phyloP scores from a whole-genome alignment of 2,329 filamentous ascomycete genomes.

The Emericellopsis atlantica region DNA sequence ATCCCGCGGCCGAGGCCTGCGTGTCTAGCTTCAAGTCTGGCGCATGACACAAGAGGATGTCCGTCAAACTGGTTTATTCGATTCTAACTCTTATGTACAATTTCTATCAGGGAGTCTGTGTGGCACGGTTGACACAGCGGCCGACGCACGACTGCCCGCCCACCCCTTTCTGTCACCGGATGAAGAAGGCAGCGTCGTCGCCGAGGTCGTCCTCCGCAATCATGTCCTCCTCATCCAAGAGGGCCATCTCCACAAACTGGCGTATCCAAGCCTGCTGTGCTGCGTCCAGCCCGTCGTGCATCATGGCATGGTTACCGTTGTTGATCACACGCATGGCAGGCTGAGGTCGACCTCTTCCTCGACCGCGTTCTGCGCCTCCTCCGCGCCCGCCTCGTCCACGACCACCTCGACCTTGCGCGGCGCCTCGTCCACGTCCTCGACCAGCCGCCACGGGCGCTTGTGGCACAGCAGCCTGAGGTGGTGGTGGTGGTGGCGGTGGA shows the following conservation, averaged over 20 bases:
- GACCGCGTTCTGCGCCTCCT: conserved; percentile 8
- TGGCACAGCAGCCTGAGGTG: conserved; percentile 15
- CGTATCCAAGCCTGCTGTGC: conserved; percentile 38
- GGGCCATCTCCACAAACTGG: conserved; percentile 39
- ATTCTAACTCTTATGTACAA: no score
- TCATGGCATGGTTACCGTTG: conserved; percentile 6
- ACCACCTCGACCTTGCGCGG: conserved; percentile 4
- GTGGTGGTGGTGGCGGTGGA: conserved; percentile 16
- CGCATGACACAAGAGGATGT: no score
- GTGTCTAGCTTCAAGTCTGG: no score
- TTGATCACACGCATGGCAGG: conserved; percentile 6
- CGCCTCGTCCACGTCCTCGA: neutral
- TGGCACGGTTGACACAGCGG: no score
- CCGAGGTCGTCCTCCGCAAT: conserved; percentile 26
- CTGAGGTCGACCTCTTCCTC: neutral
- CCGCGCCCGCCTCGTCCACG: conserved; percentile 8
- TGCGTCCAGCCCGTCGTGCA: conserved; percentile 21
- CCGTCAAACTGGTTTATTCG: no score
- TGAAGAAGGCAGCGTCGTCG: conserved; percentile 1
- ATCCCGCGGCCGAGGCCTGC: no score
- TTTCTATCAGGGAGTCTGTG: no score
- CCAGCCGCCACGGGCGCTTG: conserved; percentile 6
- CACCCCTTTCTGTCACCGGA: neutral
- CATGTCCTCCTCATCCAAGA: conserved; percentile 39
- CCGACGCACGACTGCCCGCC: no score